Conservation (phyloP, 257 asterid species). For the Nicotiana sylvestris region DNA sequence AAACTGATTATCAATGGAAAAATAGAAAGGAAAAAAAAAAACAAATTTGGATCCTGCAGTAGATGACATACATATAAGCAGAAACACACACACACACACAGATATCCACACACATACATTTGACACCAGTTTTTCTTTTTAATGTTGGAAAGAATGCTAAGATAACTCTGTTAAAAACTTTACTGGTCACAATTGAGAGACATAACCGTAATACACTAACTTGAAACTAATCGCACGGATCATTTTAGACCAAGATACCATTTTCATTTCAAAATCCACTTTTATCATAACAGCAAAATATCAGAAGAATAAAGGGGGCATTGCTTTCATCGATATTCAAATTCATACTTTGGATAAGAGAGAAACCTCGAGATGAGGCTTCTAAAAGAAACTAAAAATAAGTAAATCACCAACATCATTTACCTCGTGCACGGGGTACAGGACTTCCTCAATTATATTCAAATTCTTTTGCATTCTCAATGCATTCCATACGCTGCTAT, state of each 20-base stretch:
- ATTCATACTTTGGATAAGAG: not conserved
- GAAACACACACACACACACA: too few relatives aligned
- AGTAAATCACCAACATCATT: not conserved
- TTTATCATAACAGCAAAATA: too few relatives aligned
- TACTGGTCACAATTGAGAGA: too few relatives aligned
- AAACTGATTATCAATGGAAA: too few relatives aligned
- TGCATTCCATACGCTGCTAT: conserved; percentile 47
- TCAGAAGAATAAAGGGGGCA: not conserved
- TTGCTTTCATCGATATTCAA: not conserved
- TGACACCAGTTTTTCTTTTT: too few relatives aligned
- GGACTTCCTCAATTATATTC: conserved; percentile 26
- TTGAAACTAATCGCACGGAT: not conserved
- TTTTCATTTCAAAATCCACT: not conserved
- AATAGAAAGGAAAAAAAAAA: too few relatives aligned
- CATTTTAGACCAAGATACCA: not conserved
- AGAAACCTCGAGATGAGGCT: too few relatives aligned
- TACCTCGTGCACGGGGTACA: conserved; percentile 34
- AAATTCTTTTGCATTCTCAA: conserved; percentile 31
- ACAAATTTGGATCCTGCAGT: too few relatives aligned
- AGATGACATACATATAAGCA: too few relatives aligned
- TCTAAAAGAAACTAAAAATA: not conserved
- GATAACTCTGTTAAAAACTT: not conserved
- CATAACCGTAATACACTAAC: too few relatives aligned
- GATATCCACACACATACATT: too few relatives aligned
- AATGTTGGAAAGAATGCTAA: not conserved